phyloP scores from a whole-genome alignment of 2,329 filamentous ascomycete genomes.

The Fonsecaea nubica region DNA sequence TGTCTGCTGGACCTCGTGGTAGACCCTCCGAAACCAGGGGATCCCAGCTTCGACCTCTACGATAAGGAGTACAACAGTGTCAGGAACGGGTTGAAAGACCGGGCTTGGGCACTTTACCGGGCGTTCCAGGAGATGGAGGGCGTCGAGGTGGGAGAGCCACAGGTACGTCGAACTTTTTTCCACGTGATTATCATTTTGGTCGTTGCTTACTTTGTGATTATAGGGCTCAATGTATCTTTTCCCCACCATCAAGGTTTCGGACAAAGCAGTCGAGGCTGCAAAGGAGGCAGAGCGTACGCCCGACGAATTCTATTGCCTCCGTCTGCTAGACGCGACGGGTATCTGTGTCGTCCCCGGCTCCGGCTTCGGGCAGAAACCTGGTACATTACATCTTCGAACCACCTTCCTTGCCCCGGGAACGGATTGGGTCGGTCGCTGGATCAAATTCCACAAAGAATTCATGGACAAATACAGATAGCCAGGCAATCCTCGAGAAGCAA shows the following conservation, averaged over 20 bases:
- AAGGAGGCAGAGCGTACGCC: conserved; percentile 72
- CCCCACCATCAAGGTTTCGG: conserved; percentile 83
- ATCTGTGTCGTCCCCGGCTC: conserved; percentile 92
- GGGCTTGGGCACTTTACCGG: conserved; percentile 83
- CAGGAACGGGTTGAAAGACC: conserved; percentile 75
- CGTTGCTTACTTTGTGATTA: conserved; percentile 9
- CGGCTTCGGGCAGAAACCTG: conserved; percentile 93
- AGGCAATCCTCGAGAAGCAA: background rate
- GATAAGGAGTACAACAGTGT: conserved; percentile 83
- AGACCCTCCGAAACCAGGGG: conserved; percentile 84
- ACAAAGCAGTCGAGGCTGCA: conserved; percentile 78
- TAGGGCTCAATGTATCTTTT: conserved; percentile 98
- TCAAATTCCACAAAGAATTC: conserved; percentile 89
- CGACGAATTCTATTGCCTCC: conserved; percentile 94
- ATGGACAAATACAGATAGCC: conserved; percentile 73
- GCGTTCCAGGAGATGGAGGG: conserved; percentile 96
- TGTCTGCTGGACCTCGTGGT: conserved; percentile 98
- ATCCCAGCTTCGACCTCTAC: conserved; percentile 85
- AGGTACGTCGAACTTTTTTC: conserved; percentile 52
- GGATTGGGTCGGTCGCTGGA: conserved; percentile 86
- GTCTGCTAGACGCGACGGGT: conserved; percentile 88
- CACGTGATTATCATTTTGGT: conserved; percentile 21
- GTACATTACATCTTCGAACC: conserved; percentile 90
- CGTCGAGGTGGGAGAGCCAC: conserved; percentile 84
- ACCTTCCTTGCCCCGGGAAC: conserved; percentile 97